Conservation (phyloP, 257 asterid species). For the Capsicum rhomboideum region DNA sequence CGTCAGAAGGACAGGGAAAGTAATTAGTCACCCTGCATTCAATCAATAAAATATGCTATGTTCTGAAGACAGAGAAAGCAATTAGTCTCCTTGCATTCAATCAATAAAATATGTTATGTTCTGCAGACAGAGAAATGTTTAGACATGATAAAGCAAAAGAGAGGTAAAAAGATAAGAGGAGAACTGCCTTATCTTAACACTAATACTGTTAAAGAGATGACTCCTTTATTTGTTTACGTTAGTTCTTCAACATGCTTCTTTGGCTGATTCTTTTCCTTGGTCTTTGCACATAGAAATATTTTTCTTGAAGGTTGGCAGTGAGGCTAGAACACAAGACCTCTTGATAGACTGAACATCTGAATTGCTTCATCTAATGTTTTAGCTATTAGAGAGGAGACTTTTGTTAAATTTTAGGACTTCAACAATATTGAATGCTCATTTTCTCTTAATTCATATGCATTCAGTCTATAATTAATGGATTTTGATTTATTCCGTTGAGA, state of each 20-base stretch:
- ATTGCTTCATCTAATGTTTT: neutral
- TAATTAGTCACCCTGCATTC: neutral
- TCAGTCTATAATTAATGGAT: neutral
- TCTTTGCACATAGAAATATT: neutral
- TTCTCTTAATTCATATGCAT: neutral
- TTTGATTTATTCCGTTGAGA: neutral
- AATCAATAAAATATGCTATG: neutral
- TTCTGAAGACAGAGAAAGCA: neutral
- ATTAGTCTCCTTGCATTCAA: neutral
- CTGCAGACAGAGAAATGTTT: neutral
- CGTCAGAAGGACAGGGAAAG: neutral
- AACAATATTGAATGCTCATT: neutral
- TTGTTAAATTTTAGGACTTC: neutral
- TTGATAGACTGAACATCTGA: neutral
- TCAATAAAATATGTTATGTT: neutral
- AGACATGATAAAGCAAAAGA: neutral
- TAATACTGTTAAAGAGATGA: neutral
- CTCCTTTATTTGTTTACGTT: neutral
- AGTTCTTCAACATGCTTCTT: neutral
- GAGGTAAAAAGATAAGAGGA: neutral
- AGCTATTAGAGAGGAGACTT: neutral
- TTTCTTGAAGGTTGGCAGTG: neutral
- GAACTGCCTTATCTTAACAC: neutral
- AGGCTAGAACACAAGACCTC: neutral
- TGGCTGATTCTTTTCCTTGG: neutral